Evolutionary conservation across 2,329 filamentous ascomycete species (phyloP).

Genomic region (Cercospora sp.): DNA sequence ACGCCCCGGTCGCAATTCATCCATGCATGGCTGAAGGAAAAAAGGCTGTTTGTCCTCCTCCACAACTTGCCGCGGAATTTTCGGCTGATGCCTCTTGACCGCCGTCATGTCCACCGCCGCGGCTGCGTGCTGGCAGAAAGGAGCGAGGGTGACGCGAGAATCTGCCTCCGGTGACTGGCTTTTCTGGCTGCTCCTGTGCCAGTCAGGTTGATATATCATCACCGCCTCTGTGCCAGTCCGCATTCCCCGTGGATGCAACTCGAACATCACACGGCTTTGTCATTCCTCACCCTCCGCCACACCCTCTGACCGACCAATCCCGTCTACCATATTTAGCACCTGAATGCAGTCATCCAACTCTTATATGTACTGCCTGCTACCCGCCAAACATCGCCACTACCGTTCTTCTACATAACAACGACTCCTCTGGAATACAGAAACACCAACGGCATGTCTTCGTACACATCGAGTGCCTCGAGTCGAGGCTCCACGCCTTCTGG

Average conservation of each 20-base stretch:
- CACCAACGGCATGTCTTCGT: slow-evolving; percentile 16
- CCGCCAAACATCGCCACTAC: slow-evolving; percentile 2
- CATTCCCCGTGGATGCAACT: slow-evolving; percentile 9
- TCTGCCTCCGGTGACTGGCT: slow-evolving; percentile 2
- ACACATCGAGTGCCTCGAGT: slow-evolving; percentile 13
- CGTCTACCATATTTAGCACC: slow-evolving; percentile 17
- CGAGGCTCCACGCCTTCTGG: slow-evolving; percentile 17
- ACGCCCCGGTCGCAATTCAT: not conserved
- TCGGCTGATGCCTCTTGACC: slow-evolving; percentile 6
- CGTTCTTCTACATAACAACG: not conserved
- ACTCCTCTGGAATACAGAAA: not conserved
- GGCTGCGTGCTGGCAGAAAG: not conserved
- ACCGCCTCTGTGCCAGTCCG: slow-evolving; percentile 15
- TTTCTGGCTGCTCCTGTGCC: slow-evolving; percentile 6
- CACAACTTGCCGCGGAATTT: slow-evolving; percentile 5
- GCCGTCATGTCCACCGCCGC: slow-evolving; percentile 1
- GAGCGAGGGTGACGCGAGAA: slow-evolving; percentile 12
- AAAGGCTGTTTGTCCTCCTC: not conserved
- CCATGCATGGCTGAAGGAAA: not conserved
- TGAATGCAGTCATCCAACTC: slow-evolving; percentile 16
- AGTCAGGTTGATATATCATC: slow-evolving; percentile 21
- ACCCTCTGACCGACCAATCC: slow-evolving; percentile 16
- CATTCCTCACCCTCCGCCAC: slow-evolving; percentile 16
- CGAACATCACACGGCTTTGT: slow-evolving; percentile 19
- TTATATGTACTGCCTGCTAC: slow-evolving; percentile 15